phyloP scores from a whole-genome alignment of 352 stramenopile genomes.

The Stramenopiles sp. region DNA sequence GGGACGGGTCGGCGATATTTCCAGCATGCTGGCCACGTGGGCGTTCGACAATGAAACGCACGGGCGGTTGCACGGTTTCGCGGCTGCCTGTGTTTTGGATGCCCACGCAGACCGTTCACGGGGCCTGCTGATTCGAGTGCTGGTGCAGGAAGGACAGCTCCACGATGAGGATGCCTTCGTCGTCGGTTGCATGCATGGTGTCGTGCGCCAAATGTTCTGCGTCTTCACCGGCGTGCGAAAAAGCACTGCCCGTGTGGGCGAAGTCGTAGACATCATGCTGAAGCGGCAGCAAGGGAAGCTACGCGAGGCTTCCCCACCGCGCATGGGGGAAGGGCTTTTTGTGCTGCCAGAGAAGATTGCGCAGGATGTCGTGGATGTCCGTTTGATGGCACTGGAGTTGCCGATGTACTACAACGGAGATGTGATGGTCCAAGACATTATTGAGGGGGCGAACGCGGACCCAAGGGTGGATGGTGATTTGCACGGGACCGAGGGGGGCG shows the following conservation, averaged over 20 bases:
- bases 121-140: not conserved
- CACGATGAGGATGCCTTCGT: not conserved
- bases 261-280: not conserved
- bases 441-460: too few relatives aligned
- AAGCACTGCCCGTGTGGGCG: not conserved
- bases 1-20: not conserved
- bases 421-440: too few relatives aligned
- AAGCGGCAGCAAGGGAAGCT: not conserved
- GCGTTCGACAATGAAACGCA: not conserved
- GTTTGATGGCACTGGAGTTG: not conserved
- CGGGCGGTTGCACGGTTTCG: not conserved
- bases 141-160: not conserved
- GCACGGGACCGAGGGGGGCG: too few relatives aligned
- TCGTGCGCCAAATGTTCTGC: not conserved
- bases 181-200: not conserved
- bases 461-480: too few relatives aligned
- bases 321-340: not conserved
- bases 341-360: not conserved
- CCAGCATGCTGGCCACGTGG: not conserved
- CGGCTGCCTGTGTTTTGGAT: not conserved
- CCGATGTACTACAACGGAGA: not conserved
- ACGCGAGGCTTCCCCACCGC: not conserved
- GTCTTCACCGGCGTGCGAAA: too few relatives aligned
- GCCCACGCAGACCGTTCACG: not conserved
- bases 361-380: not conserved